Base-by-base conservation (phyloP, 2,329 filamentous ascomycete genomes). In the Fusarium beomiforme region DNA sequence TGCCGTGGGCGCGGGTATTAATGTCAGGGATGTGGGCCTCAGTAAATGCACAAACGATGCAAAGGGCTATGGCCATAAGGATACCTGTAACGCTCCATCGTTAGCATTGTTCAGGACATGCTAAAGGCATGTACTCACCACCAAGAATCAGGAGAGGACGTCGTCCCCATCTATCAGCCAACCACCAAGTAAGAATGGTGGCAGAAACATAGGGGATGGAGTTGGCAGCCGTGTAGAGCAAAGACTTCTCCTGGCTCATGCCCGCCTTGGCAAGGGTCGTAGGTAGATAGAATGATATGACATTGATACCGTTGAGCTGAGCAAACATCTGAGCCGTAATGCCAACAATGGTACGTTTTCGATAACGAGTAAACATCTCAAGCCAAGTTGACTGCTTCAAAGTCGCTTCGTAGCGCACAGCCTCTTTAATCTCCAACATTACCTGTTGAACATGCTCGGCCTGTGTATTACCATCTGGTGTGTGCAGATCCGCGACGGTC, bases 321-420 rank as follows among this genome's bases (percentile, higher is more conserved):
- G 47, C 33, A 36, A 50, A 50, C 33, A 50, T 50, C 14, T 50
- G 33, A 5, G 33, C 47, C 12, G 47, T 50, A 9, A 50, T 50
- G 12, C 47, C 47, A 34, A 50, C 33, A 36, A 50, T 34, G 8
- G 47, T 50, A 24, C 47, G 33, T 34, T 83, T 83, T 41, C 80
- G 79, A 58, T 83, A 83, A 8, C 77, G 77, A 10, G 80, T 83
- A 59, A 82, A 82, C 81, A 83, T 83, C 75, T 83, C 81, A 3
- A 21, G 6, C 34, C 34, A 53, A 16, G 49, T 53, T n/a, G 34
- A 53, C 36, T 41, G 14, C 14, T 39, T 21, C 17, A 53, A 29
- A 6, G 19, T 21, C 3, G 49, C 49, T 24, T 53, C 34, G 24
- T 53, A 53, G 24, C 49, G 24, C 19, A 53, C 34, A 23, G 34